Evolutionary conservation across 192 early-diverging fungal species (phyloP).

Genomic region (Phlyctochytrium planicorne): DNA sequence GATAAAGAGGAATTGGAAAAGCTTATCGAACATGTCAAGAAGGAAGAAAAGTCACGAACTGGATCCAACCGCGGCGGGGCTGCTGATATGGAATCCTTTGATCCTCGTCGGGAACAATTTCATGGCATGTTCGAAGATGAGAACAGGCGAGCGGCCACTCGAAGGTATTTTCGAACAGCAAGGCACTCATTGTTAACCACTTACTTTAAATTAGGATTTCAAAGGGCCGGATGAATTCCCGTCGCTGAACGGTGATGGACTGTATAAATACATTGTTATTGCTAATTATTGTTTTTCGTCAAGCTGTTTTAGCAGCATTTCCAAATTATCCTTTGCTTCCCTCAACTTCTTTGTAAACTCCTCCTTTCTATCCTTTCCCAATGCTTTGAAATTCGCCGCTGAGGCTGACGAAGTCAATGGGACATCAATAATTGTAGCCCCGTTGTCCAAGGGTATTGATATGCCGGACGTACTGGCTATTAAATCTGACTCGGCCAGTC

Average conservation of each 20-base stretch:
- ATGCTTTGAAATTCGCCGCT: background rate
- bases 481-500: no score
- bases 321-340: background rate
- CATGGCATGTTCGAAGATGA: background rate
- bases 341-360: background rate
- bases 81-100: constrained; percentile 13
- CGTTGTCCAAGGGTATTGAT: background rate
- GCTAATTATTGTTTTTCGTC: background rate
- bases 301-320: background rate
- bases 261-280: background rate
- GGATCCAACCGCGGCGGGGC: background rate
- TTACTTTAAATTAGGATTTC: no score
- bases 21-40: constrained; percentile 30
- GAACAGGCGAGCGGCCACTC: background rate
- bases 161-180: background rate
- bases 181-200: no score
- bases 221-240: background rate
- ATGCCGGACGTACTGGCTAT: no score
- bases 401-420: background rate
- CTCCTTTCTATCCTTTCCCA: background rate
- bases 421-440: background rate
- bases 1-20: constrained; percentile 35
- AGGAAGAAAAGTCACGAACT: constrained; percentile 17
- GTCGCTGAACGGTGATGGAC: background rate
- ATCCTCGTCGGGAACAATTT: constrained; percentile 13